Conservation (phyloP, 345 rosid species). For the Eucalyptus grandis region DNA sequence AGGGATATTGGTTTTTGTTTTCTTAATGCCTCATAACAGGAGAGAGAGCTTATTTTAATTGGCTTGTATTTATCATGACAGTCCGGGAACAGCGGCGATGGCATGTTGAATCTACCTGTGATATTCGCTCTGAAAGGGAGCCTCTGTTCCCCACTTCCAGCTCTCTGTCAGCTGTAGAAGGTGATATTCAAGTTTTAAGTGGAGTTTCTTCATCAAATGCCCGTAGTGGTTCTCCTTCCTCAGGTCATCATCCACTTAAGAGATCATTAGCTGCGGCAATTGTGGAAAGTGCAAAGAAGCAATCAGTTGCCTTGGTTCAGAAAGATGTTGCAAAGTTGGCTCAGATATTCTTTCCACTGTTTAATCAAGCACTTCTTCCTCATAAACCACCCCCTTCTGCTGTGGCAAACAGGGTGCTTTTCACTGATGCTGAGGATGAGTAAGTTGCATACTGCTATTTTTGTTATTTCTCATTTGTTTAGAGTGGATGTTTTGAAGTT, state of each 20-base stretch:
- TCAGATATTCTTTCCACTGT: constrained; percentile 42
- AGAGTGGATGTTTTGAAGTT: neutral
- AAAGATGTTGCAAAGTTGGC: constrained; percentile 72
- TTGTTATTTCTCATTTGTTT: neutral
- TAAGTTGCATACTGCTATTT: constrained; percentile 17
- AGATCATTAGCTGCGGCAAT: constrained; percentile 80
- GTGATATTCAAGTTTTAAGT: constrained; percentile 21
- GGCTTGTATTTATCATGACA: constrained; percentile 20
- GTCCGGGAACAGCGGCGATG: constrained; percentile 50
- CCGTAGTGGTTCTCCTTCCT: constrained; percentile 11
- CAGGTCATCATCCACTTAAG: constrained; percentile 42
- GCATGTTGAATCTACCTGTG: constrained; percentile 39
- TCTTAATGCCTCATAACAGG: neutral
- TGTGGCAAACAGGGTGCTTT: constrained; percentile 72
- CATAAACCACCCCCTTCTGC: constrained; percentile 80
- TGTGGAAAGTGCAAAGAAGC: constrained; percentile 73
- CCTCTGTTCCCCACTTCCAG: constrained; percentile 57
- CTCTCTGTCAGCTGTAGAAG: constrained; percentile 13
- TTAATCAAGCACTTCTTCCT: constrained; percentile 69
- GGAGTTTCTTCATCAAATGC: constrained; percentile 8
- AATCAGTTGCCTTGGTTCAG: constrained; percentile 79
- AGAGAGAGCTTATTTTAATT: neutral
- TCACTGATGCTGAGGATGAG: constrained; percentile 97
- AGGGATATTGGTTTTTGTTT: neutral
- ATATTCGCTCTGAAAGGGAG: constrained; percentile 39